Percentiles rank a stretch among this genome's conserved stretches.
Conservation (phyloP, 2,329 filamentous ascomycete species). For the Neonectria sp. region DNA sequence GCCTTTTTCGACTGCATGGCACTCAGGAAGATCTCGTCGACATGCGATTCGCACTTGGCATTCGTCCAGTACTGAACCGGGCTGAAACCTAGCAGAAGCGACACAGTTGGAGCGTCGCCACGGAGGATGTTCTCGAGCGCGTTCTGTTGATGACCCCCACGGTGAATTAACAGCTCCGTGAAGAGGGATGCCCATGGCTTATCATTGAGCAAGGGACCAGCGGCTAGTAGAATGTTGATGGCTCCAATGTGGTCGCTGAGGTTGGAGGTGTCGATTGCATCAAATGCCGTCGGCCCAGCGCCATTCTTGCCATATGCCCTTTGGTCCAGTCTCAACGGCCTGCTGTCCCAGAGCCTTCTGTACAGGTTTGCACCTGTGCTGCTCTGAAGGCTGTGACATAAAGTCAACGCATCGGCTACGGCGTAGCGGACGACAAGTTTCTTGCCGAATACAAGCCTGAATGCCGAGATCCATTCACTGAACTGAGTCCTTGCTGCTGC, state of each 20-base stretch:
- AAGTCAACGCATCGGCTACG: conserved; percentile 64
- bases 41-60: conserved; percentile 56
- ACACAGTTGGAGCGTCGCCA: conserved; percentile 62
- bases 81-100: conserved; percentile 65
- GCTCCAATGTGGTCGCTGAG: conserved; percentile 58
- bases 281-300: conserved; percentile 61
- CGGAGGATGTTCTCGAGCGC: conserved; percentile 60
- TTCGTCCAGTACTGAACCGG: conserved; percentile 68
- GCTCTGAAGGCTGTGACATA: conserved; percentile 67
- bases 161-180: conserved; percentile 62
- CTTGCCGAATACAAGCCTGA: conserved; percentile 49
- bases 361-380: conserved; percentile 58
- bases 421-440: conserved; percentile 61
- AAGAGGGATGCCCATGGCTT: conserved; percentile 63
- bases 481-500: conserved; percentile 62
- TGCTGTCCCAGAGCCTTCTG: conserved; percentile 57
- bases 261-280: conserved; percentile 70
- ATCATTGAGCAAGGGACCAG: conserved; percentile 62
- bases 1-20: conserved; percentile 27
- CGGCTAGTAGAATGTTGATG: conserved; percentile 58
- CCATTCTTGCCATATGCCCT: conserved; percentile 55
- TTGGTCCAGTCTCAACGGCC: conserved; percentile 59
- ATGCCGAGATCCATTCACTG: conserved; percentile 60
- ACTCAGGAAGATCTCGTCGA: conserved; percentile 56
- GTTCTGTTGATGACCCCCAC: conserved; percentile 39